Base-by-base conservation (phyloP, 768 basidiomycete genomes). In the Thelephora aurantiotincta region DNA sequence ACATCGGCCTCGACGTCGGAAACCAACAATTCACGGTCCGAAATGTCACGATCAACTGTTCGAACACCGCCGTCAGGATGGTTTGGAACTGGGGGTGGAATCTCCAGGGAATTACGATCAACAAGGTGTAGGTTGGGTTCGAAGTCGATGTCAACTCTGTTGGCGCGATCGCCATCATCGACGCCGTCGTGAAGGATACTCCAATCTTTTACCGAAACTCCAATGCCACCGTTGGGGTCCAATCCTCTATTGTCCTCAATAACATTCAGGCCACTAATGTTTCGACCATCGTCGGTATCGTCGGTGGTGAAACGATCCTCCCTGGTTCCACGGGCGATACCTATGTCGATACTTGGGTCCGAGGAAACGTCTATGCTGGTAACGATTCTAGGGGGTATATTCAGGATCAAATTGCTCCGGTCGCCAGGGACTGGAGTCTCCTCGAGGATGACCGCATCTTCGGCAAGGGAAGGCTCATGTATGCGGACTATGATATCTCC, bases 21-120 rank as follows among this genome's bases (percentile, higher is more conserved):
- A 88, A 87, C 54, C 86, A 89, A 63, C 86, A 88, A 48, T 77
- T 82, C 53, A 80, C 80, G 6, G 77, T 81, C 16, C 72, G 80
- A 22, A 82, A 82, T 55, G 59, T 82, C 49, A 75, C 71, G 13
- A 60, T 75, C 43, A 73, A 71, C 55, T 69, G 74, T 50, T 69
- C 70, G 20, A 60, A 68, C 9, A 64, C 64, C 37, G 69, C 5
- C 14, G 49, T 64, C 23, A 55, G 51, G 51, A 55, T 50, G 9
- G 54, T 52, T 22, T 70, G 69, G 69, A 74, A 56, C 54, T 71
- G 69, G 68, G 75, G 72, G 7, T 74, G 73, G 60, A 72, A 76
- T 9, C 78, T 69, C 57, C 76, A 78, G 56, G 65, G 67, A 6
- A 64, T 76, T 35, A 68, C 53, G 16, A 72, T 63, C 51, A 30